These are phyloP conservation scores for Tulasnella sp. DNA, from an alignment of 768 basidiomycete genomes.

Conservation along the genomic window DNA sequence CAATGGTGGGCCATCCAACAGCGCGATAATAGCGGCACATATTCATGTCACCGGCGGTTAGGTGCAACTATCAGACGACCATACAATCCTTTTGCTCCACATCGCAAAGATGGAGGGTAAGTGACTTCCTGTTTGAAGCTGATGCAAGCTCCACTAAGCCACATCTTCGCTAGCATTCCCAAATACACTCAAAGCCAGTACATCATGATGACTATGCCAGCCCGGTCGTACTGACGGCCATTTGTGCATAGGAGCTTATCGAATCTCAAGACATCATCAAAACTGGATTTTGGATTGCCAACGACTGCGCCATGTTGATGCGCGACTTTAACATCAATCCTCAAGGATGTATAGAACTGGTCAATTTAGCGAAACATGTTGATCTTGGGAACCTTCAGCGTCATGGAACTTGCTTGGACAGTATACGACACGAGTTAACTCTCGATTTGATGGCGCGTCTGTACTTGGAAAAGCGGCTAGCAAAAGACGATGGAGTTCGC, in stretches of 20 bases:
- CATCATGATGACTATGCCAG: background rate
- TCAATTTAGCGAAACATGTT: conserved; percentile 30
- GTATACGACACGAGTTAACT: conserved; percentile 30
- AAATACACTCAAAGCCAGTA: background rate
- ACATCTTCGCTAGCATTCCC: background rate
- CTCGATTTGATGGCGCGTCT: conserved; percentile 33
- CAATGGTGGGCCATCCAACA: background rate
- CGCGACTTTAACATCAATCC: conserved; percentile 36
- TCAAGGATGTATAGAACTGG: conserved; percentile 35
- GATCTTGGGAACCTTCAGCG: conserved; percentile 21
- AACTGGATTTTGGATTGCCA: conserved; percentile 37
- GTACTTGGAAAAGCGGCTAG: conserved; percentile 30
- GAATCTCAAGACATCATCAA: conserved; percentile 32
- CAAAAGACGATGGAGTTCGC: conserved; percentile 33
- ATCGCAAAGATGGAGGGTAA: conserved; percentile 32
- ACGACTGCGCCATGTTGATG: conserved; percentile 39
- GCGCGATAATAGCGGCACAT: background rate
- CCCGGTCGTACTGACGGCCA: background rate
- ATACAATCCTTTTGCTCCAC: conserved; percentile 37
- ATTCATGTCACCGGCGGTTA: background rate
- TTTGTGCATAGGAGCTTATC: conserved; percentile 30
- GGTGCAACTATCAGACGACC: conserved; percentile 35
- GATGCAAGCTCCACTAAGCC: background rate
- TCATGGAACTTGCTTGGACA: background rate
- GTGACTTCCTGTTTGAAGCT: background rate